Conservation (phyloP, 2,329 filamentous ascomycete genomes). For the Xylaria hypoxylon region DNA sequence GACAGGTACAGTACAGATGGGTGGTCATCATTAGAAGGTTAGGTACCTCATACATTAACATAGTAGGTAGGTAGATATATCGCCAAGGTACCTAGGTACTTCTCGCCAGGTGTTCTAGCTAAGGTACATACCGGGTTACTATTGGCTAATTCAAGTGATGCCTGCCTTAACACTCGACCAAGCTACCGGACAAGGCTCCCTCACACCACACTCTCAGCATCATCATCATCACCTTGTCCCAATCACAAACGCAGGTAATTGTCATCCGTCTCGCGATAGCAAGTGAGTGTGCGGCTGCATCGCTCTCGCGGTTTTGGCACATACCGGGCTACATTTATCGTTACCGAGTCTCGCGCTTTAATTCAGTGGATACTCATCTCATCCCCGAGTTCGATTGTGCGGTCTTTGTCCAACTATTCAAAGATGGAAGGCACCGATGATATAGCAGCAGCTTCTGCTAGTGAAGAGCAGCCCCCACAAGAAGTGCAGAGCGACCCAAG, state of each 20-base stretch:
- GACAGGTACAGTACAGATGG: too few species aligned
- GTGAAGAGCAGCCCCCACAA: conserved; percentile 22
- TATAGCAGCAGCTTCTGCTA: conserved; percentile 12
- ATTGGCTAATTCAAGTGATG: too few species aligned
- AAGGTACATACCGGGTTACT: not conserved
- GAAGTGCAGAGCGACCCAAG: conserved; percentile 15
- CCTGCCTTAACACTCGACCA: too few species aligned
- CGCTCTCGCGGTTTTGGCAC: not conserved
- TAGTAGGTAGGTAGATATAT: not conserved
- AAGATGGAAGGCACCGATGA: conserved; percentile 28
- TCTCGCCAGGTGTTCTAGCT: not conserved
- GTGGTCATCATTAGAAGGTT: not conserved
- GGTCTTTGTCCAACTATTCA: not conserved
- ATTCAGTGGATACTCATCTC: not conserved
- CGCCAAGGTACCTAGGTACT: not conserved
- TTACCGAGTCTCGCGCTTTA: not conserved
- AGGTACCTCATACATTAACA: not conserved
- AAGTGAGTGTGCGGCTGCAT: conserved; percentile 17
- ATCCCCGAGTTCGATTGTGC: not conserved
- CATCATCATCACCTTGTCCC: conserved; percentile 17
- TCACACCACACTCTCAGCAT: conserved; percentile 8
- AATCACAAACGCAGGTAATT: conserved; percentile 7
- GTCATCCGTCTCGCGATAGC: conserved; percentile 10
- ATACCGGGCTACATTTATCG: not conserved
- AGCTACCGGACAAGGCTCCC: conserved; percentile 13